Conservation (phyloP, 2,329 filamentous ascomycete genomes). For the Monosporascus sp. region DNA sequence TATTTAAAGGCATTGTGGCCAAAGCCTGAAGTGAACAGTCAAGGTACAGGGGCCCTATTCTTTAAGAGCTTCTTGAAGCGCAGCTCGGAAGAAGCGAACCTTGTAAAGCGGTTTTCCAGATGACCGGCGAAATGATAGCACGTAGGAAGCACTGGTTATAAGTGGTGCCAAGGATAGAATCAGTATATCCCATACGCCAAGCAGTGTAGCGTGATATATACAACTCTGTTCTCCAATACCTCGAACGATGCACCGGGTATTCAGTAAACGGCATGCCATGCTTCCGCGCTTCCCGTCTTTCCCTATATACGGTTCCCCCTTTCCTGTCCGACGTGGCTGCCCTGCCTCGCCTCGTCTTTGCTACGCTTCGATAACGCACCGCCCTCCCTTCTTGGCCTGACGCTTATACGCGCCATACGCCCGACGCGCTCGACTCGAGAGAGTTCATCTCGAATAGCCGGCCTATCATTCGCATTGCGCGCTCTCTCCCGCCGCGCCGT, state of each 20-base stretch:
- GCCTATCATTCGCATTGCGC: not conserved
- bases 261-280: not conserved
- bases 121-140: no score
- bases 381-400: slow-evolving; percentile 13
- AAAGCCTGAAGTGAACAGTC: no score
- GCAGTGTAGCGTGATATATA: not conserved
- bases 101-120: no score
- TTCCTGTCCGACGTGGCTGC: slow-evolving; percentile 2
- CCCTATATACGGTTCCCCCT: not conserved
- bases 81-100: no score
- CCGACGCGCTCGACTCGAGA: not conserved
- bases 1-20: no score
- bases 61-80: no score
- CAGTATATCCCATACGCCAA: not conserved
- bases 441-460: not conserved
- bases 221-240: not conserved
- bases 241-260: not conserved
- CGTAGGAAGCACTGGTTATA: not conserved
- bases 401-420: slow-evolving; percentile 6
- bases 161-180: not conserved
- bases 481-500: not conserved
- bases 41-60: no score
- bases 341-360: slow-evolving; percentile 13
- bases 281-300: not conserved
- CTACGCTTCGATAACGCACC: not conserved